These are phyloP conservation scores for Mesembryanthemum crystallinum DNA, from an alignment of 148 eudicot genomes.

Conservation along the genomic window DNA sequence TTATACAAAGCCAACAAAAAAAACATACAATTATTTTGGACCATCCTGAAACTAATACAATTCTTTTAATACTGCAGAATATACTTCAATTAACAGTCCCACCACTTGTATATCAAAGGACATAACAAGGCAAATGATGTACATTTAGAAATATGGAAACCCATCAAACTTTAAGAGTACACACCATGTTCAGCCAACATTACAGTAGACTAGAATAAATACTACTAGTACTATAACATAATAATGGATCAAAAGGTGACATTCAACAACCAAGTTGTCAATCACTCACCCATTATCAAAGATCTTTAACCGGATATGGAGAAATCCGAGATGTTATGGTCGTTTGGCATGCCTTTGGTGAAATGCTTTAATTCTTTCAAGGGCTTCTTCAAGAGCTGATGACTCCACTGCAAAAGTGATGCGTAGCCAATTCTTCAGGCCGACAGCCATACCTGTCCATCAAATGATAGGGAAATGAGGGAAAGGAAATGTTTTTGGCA, in stretches of 20 bases:
- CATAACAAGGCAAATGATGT: too few relatives aligned
- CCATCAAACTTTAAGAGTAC: too few relatives aligned
- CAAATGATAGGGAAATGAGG: background rate
- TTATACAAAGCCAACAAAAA: too few relatives aligned
- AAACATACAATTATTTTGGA: too few relatives aligned
- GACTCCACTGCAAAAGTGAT: slow-evolving; percentile 46
- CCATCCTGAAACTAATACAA: too few relatives aligned
- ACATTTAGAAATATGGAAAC: too few relatives aligned
- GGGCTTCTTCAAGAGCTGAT: slow-evolving; percentile 36
- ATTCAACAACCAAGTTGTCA: slow-evolving; percentile 7
- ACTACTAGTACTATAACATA: too few relatives aligned
- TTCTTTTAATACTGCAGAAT: too few relatives aligned
- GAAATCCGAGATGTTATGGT: background rate
- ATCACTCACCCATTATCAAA: background rate
- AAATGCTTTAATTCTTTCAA: slow-evolving; percentile 42
- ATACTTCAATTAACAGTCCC: too few relatives aligned
- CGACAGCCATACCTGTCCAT: slow-evolving; percentile 39
- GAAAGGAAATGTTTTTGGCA: slow-evolving; percentile 8
- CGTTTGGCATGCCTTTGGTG: slow-evolving; percentile 34
- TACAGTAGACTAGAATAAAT: too few relatives aligned
- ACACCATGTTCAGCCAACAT: background rate
- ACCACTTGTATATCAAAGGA: too few relatives aligned
- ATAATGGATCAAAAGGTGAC: background rate
- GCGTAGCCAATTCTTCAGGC: slow-evolving; percentile 48
- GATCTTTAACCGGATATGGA: background rate